These are phyloP conservation scores for Turnera subulata DNA, from an alignment of 345 rosid species.

Conservation along the genomic window DNA sequence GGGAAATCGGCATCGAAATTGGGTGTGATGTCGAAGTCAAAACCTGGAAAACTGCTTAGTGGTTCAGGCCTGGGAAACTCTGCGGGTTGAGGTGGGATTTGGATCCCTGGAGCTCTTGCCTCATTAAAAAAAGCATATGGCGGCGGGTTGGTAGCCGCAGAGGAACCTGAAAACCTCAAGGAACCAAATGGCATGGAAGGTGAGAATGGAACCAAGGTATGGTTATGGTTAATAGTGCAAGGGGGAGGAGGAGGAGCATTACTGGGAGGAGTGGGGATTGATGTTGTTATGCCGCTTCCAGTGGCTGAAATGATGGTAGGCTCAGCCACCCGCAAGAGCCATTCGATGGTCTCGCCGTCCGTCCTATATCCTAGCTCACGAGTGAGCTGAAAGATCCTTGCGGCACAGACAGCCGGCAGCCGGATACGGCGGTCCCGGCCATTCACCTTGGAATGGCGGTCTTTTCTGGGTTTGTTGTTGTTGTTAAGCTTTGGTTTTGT, in stretches of 20 bases:
- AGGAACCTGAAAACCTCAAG: neutral
- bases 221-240: neutral
- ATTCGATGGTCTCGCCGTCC: conserved; percentile 30
- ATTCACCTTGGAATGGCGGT: conserved; percentile 29
- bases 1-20: too few relatives aligned
- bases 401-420: conserved; percentile 12
- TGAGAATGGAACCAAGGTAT: too few relatives aligned
- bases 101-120: too few relatives aligned
- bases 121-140: too few relatives aligned
- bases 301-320: conserved; percentile 21
- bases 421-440: conserved; percentile 32
- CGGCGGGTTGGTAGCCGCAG: too few relatives aligned
- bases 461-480: conserved; percentile 6
- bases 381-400: conserved; percentile 27
- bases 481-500: conserved; percentile 2
- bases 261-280: neutral
- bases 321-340: conserved; percentile 32
- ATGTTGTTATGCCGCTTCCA: neutral
- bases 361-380: conserved; percentile 24
- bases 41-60: too few relatives aligned
- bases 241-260: neutral
- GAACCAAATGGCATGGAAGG: neutral
- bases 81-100: too few relatives aligned
- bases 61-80: too few relatives aligned
- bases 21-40: too few relatives aligned